Percentiles rank a stretch among this genome's conserved stretches.
phyloP scores from a whole-genome alignment of 23 red algal species.

The Gracilaria gracilis region DNA sequence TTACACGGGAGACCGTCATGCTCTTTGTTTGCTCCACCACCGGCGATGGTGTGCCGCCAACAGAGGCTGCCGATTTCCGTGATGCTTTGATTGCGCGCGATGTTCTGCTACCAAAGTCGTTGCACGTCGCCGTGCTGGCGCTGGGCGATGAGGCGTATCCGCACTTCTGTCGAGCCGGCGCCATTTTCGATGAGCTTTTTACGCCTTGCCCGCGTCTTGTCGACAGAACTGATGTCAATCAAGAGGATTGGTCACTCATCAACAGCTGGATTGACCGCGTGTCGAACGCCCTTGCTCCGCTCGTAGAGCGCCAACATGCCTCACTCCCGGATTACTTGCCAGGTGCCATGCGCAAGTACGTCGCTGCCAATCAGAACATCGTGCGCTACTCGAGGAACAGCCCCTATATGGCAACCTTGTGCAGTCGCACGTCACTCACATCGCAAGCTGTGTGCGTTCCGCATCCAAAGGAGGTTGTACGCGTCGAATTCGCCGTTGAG shows the following conservation, averaged over 20 bases:
- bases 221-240: conserved; percentile 66
- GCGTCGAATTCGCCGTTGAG: conserved; percentile 69
- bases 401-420: conserved; percentile 75
- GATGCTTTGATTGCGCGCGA: conserved; percentile 48
- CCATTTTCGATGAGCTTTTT: conserved; percentile 54
- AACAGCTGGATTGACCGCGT: conserved; percentile 68
- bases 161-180: conserved; percentile 91
- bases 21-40: conserved; percentile 90
- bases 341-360: conserved; percentile 56
- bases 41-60: conserved; percentile 92
- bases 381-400: conserved; percentile 59
- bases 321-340: conserved; percentile 57
- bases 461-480: conserved; percentile 76
- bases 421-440: conserved; percentile 65
- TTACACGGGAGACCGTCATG: conserved; percentile 63
- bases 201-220: conserved; percentile 14
- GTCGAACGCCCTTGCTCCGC: neutral
- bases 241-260: conserved; percentile 93
- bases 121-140: conserved; percentile 77
- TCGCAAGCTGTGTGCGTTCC: neutral
- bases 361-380: conserved; percentile 4
- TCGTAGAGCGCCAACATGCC: neutral
- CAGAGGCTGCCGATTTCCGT: conserved; percentile 75
- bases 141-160: conserved; percentile 90
- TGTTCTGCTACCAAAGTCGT: conserved; percentile 23